Evolutionary conservation across 306 rosid genomes (phyloP), one percentile per base, ranked within the genome.

Genomic region (Macrotyloma uniflorum): DNA sequence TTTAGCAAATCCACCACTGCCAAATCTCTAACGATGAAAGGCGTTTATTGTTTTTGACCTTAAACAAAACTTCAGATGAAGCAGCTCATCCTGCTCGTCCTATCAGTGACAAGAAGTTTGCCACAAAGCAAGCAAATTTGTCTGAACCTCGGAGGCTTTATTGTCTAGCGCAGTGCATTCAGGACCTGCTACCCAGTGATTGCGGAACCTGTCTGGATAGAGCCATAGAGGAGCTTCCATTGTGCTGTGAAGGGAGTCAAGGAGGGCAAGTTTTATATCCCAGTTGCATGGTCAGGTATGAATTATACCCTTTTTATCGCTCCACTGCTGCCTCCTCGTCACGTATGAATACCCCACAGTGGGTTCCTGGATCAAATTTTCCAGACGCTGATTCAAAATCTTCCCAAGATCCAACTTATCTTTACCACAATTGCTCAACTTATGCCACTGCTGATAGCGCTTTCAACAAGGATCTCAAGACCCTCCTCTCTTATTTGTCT

Each of bases 1-100:
- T 2, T 13, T 24, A 0, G 0, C 1, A 1, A 13, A 1, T 0
- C 0, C 0, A 67, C 5, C 32, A 2, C 4, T 0, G 7, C 15
- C 13, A 42, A 42, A 49, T 67, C 54, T 40, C 72, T 5, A 22
- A 42, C 4, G 13, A 4, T 0, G 54, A 40, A 43, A 67, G 2
- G 38, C 3, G 1, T 43, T 43, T 24, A 8, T 23, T 67, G 23
- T 15, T 22, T 15, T 0, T 0, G 1, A 23, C 54, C 3, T 14
- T 67, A 6, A 67, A 67, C 7, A 19, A 20, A 20, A 20, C 6
- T 9, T 14, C 59, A 19, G 28, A 53, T 3, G 28, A 19, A 19
- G 59, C 8, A 66, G 23, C 43, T 42, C 15, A n/a, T 11, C 40
- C 14, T 3, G 5, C 13, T 1, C 26, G 4, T 12, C 38, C 35